A percentile compares a stretch with the other conserved stretches of the same genome.
Conservation (phyloP, 73 alveolate species). For the Paramecium caudatum region DNA sequence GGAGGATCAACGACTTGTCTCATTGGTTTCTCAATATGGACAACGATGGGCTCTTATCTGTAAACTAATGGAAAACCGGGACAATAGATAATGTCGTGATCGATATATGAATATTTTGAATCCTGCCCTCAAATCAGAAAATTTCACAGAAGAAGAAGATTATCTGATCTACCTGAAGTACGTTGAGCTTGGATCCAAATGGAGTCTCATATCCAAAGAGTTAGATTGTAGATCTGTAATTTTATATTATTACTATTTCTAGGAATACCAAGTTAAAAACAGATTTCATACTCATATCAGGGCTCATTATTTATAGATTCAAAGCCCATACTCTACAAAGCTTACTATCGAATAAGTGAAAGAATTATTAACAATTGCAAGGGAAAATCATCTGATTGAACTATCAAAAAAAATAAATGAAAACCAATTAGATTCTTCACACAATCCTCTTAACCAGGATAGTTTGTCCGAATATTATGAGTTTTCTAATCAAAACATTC, state of each 20-base stretch:
- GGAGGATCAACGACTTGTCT: background rate
- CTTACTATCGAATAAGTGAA: no score
- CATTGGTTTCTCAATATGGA: background rate
- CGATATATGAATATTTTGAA: background rate
- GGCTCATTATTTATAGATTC: background rate
- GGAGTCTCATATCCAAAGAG: background rate
- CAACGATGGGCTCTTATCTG: background rate
- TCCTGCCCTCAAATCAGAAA: background rate
- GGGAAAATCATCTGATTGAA: no score
- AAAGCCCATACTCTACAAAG: background rate
- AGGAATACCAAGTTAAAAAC: constrained; percentile 59
- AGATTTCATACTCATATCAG: constrained; percentile 55
- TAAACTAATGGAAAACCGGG: background rate
- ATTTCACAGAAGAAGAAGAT: constrained; percentile 7
- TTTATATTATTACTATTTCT: background rate
- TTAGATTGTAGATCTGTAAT: constrained; percentile 67
- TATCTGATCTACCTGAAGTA: background rate
- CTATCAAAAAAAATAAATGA: no score
- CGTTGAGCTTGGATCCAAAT: background rate
- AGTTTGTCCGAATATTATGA: no score
- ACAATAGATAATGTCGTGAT: background rate
- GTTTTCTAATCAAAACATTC: no score
- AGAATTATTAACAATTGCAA: no score
- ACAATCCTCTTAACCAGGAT: no score
- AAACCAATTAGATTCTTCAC: no score